A percentile compares a stretch with the other conserved stretches of the same genome.
These are phyloP conservation scores for Boletus tomentosulus DNA, from an alignment of 768 basidiomycete species.

Conservation along the genomic window DNA sequence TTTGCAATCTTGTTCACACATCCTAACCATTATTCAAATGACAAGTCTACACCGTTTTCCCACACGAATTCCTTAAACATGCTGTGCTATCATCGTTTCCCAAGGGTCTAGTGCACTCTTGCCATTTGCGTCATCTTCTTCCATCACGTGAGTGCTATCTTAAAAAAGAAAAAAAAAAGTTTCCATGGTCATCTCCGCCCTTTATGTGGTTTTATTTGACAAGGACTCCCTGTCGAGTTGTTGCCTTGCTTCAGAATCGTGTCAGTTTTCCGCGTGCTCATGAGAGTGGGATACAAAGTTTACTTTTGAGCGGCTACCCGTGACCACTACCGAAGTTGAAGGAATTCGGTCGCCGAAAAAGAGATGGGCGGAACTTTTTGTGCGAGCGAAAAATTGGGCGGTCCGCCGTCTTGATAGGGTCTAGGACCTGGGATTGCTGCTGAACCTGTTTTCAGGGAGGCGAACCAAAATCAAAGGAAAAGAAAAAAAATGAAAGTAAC, in stretches of 20 bases:
- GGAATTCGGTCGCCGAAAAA: slow-evolving; percentile 54
- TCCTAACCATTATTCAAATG: slow-evolving; percentile 51
- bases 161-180: slow-evolving; percentile 2
- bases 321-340: slow-evolving; percentile 44
- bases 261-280: slow-evolving; percentile 2
- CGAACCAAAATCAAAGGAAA: neutral
- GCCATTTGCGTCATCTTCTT: slow-evolving; percentile 50
- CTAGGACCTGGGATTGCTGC: neutral
- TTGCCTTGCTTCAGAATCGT: neutral
- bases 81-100: slow-evolving; percentile 10
- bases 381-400: slow-evolving; percentile 39
- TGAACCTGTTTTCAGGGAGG: neutral
- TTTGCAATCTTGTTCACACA: slow-evolving; percentile 51
- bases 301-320: slow-evolving; percentile 15
- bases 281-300: slow-evolving; percentile 20
- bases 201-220: slow-evolving; percentile 9
- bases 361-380: slow-evolving; percentile 53
- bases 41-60: slow-evolving; percentile 16
- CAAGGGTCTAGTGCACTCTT: slow-evolving; percentile 14
- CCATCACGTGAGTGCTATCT: slow-evolving; percentile 49
- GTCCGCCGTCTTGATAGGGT: slow-evolving; percentile 23
- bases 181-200: slow-evolving; percentile 26
- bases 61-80: slow-evolving; percentile 6
- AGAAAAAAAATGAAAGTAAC: neutral
- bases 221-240: neutral